Evolutionary conservation across 805 yeast species (phyloP).

Genomic region (Ogataea saltuana): DNA sequence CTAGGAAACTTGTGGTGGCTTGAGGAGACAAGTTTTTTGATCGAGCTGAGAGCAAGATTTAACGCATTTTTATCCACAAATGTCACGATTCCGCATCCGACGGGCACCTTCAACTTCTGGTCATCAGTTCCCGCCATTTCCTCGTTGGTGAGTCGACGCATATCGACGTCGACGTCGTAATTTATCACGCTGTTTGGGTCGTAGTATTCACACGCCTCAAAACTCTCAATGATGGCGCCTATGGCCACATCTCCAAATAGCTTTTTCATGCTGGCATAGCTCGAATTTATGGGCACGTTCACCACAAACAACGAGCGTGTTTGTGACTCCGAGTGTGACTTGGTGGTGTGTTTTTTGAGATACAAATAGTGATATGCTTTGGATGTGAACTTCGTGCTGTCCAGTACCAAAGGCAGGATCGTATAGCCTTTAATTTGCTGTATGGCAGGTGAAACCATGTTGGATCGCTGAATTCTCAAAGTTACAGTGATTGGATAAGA

Average conservation of each 20-base stretch:
- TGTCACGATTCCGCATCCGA: constrained; percentile 70
- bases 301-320: constrained; percentile 69
- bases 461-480: background rate
- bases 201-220: constrained; percentile 35
- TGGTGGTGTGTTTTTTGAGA: constrained; percentile 61
- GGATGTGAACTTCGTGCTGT: constrained; percentile 30
- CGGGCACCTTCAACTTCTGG: constrained; percentile 54
- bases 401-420: constrained; percentile 49
- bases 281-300: constrained; percentile 70
- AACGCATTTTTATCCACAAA: constrained; percentile 72
- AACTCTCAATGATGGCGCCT: constrained; percentile 60
- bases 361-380: constrained; percentile 56
- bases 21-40: constrained; percentile 48
- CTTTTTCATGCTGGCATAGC: constrained; percentile 51
- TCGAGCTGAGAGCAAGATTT: constrained; percentile 61
- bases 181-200: constrained; percentile 27
- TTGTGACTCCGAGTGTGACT: constrained; percentile 40
- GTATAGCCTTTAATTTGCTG: constrained; percentile 59
- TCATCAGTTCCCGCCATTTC: constrained; percentile 34
- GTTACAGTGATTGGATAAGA: too few relatives aligned
- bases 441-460: constrained; percentile 10
- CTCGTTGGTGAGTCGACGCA: constrained; percentile 62
- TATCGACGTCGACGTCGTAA: constrained; percentile 48
- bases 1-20: constrained; percentile 30
- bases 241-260: constrained; percentile 60